Base-by-base conservation (phyloP, 768 basidiomycete genomes). In the Boletus barrowsii region DNA sequence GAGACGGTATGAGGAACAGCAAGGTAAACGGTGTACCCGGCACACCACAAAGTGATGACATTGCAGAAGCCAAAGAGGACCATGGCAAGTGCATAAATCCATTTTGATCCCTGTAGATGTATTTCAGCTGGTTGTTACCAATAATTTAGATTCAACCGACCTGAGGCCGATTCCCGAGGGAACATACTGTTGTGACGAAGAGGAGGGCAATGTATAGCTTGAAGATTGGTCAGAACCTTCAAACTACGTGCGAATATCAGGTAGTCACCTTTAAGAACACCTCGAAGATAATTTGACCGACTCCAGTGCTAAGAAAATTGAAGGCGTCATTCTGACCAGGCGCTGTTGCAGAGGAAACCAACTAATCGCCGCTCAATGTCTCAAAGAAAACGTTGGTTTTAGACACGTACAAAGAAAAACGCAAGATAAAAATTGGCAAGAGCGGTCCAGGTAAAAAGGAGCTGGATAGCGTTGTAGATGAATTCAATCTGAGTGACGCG, bases 341-440 rank as follows among this genome's bases (percentile, higher is more conserved):
- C 15, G 78, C 68, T 3, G 90, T 93, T 5, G 93, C 91, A 2
- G 90, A 88, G 29, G 83, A 83, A 51, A 93, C 87, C 54, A 96
- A 75, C 88, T 93, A 72, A 64, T 60, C 62, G 62, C 61, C 2
- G 46, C 42, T 56, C 64, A 62, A 46, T 71, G 36, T 42, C 56
- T 47, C n/a, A 46, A 6, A 56, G 20, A 63, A 47, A 29, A 59
- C 30, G 43, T 65, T 64, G 1, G 53, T 47, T 15, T 62, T 29
- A n/a, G 55, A 44, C 17, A 78, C 88, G 73, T 62, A 91, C 88
- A 72, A 94, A 95, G 81, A 90, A 95, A 77, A 95, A 94, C 40
- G 93, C 90, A 48, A 96, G 78, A 69, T 93, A 97, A 74, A 93
- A 97, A 69, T 95, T 96, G 32, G 91, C 94, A 42, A 96, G 75